Percentiles rank a stretch among this genome's conserved stretches.
Conservation (phyloP, 352 stramenopile genomes). For the Plasmopara muralis region DNA sequence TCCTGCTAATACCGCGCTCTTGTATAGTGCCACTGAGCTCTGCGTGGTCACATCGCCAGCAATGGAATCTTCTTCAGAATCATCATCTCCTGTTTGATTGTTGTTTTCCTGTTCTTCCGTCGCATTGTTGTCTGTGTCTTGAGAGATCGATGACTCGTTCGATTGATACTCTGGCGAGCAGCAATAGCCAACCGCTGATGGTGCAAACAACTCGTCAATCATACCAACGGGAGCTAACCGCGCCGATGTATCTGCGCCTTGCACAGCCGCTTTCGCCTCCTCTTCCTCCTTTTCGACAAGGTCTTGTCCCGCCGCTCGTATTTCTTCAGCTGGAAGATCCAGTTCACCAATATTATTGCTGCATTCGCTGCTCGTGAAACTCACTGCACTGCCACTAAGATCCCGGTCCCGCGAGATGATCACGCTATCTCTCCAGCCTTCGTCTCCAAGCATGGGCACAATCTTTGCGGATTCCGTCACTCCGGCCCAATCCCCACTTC, state of each 20-base stretch:
- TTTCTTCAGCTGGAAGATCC: conserved; percentile 24
- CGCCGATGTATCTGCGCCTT: conserved; percentile 8
- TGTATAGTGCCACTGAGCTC: conserved; percentile 23
- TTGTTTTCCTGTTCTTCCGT: conserved; percentile 12
- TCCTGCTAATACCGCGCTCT: conserved; percentile 17
- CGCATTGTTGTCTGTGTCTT: conserved; percentile 19
- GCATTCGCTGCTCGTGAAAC: conserved; percentile 32
- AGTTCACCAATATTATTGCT: conserved; percentile 30
- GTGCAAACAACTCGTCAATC: conserved; percentile 9
- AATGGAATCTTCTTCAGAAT: conserved; percentile 18
- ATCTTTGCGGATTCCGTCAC: conserved; percentile 27
- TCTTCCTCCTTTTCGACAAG: conserved; percentile 14
- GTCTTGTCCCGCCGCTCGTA: conserved; percentile 25
- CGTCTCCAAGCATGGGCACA: conserved; percentile 21
- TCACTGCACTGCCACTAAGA: conserved; percentile 18
- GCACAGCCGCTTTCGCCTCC: conserved; percentile 11
- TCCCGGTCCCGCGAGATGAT: conserved; percentile 16
- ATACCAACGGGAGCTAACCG: conserved; percentile 4
- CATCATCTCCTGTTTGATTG: conserved; percentile 24
- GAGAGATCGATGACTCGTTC: conserved; percentile 13
- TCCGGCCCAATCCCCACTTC: conserved; percentile 17
- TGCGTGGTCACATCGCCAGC: conserved; percentile 16
- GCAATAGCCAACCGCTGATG: conserved; percentile 8
- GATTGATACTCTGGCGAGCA: conserved; percentile 18
- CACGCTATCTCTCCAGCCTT: conserved; percentile 16